Evolutionary conservation across 2,329 filamentous ascomycete genomes (phyloP), one percentile per base, ranked within the genome.

Genomic region (Aspergillus sergii): DNA sequence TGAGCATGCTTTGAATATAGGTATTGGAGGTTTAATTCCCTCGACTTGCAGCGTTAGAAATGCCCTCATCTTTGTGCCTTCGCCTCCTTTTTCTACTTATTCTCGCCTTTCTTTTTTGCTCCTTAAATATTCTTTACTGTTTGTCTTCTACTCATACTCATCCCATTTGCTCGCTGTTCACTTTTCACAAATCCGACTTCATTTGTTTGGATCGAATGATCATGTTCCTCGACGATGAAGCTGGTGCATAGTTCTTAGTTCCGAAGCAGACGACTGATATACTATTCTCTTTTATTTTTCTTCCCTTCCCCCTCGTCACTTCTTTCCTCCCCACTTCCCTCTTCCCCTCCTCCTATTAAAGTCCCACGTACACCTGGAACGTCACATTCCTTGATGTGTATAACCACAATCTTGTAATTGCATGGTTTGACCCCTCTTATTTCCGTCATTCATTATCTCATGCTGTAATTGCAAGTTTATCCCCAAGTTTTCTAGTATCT

Each of bases 21-120:
- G 65, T 68, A 64, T 70, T 69, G 66, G 66, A 71, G 68, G 69
- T 68, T 66, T 69, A 61, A 60, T 65, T 67, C 69, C 70, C 70
- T 68, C 65, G 68, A 72, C 71, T 72, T 73, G 71, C 72, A 69
- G 72, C 71, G 68, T 69, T 74, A 76, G 71, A 76, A 72, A 68
- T 72, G 67, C 69, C 69, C 67, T 61, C 5, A n/a, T 63, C 68
- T 62, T 64, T 63, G 55, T 64, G 55, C 30, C 43, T 60, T 60
- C 55, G 30, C 30, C 7, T 41, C 39, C 16, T 41, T 41, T 36
- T 19, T 41, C 39, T 64, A 39, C 43, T 46, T 51, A 56, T 56
- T 51, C 48, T 45, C 43, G 30, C 46, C 30, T 50, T 48, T 57
- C 19, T 59, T 26, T 26, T 48, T 48, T 28, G 23, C 21, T 16